Base-by-base conservation (phyloP, 2,329 filamentous ascomycete genomes). In the Exophiala aquamarina region DNA sequence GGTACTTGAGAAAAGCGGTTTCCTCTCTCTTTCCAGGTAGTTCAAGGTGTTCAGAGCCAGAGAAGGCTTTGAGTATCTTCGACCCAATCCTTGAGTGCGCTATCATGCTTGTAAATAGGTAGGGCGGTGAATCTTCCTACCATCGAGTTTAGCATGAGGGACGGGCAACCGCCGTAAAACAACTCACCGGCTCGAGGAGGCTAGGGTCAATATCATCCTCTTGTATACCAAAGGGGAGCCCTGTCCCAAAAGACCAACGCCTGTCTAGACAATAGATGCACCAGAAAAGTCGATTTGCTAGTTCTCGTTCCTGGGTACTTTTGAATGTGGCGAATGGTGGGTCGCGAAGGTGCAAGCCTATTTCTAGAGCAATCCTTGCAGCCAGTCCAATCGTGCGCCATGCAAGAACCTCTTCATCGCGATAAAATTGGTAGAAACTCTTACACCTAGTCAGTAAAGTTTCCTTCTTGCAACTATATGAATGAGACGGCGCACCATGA, bases 171-270 rank as follows among this genome's bases (percentile, higher is more conserved):
- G 28, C 37, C 6, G 3, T 5, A 34, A n/a, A 64, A 1, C 66
- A 62, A 1, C 63, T 52, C 61, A 49, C 73, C 0, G 71, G 71
- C 41, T 75, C 68, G 0, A 72, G 72, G 1, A 77, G 54, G 29
- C 70, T 68, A 0, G 73, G 70, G 40, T 78, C 75, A 49, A 78
- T 72, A 39, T 77, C 75, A 0, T 68, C 66, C 43, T 77, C 74
- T 9, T 73, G 65, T 3, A 78, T 64, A 0, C 70, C 69, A 53
- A 76, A 77, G 0, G 74, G 73, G 15, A 77, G 56, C 10, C 74
- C 73, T 0, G 73, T 77, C 2, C 74, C 74, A 26, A 78, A 75
- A 8, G 73, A 76, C 71, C 73, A 78, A 17, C 75, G 70, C 1
- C 74, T 70, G 40, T 78, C 75, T 1, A 78, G 66, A 0, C 75